Conservation (phyloP, 1,284 basidiomycete species). For the Vanrija sp. region DNA sequence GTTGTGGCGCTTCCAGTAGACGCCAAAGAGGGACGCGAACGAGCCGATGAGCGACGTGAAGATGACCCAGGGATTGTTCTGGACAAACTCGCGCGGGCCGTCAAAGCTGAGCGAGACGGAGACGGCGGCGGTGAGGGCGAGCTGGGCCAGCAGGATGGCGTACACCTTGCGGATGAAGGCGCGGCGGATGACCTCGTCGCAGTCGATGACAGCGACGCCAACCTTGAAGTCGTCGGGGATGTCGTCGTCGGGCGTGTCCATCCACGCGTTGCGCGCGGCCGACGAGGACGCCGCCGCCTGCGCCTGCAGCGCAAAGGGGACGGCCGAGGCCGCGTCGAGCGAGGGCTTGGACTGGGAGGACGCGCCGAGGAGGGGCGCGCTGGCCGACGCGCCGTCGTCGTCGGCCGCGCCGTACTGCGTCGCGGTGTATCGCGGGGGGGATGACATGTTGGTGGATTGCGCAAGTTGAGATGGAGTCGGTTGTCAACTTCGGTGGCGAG, state of each 20-base stretch:
- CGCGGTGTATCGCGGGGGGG: slow-evolving; percentile 30
- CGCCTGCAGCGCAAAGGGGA: slow-evolving; percentile 16
- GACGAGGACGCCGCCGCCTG: neutral
- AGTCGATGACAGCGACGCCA: slow-evolving; percentile 46
- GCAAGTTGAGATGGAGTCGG: neutral
- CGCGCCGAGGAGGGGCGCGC: slow-evolving; percentile 30
- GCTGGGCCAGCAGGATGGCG: slow-evolving; percentile 45
- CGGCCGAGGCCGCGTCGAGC: slow-evolving; percentile 21
- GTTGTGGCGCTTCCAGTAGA: slow-evolving; percentile 48
- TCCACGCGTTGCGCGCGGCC: slow-evolving; percentile 36
- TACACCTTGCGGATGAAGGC: slow-evolving; percentile 49
- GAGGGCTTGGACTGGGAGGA: slow-evolving; percentile 17
- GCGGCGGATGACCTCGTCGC: slow-evolving; percentile 45
- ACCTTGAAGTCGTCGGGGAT: slow-evolving; percentile 48
- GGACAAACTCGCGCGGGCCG: slow-evolving; percentile 35
- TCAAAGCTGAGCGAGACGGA: slow-evolving; percentile 31
- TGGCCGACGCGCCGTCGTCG: slow-evolving; percentile 14
- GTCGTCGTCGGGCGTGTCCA: slow-evolving; percentile 42
- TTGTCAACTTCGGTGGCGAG: neutral
- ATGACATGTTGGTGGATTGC: slow-evolving; percentile 21
- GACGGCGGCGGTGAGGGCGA: slow-evolving; percentile 36
- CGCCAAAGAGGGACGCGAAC: slow-evolving; percentile 40
- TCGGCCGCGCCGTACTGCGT: slow-evolving; percentile 32
- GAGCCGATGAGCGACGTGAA: slow-evolving; percentile 45
- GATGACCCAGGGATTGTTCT: slow-evolving; percentile 42